A percentile compares a stretch with the other conserved stretches of the same genome.
Conservation (phyloP, 2,329 filamentous ascomycete genomes). For the Paecilomyces fulvus region DNA sequence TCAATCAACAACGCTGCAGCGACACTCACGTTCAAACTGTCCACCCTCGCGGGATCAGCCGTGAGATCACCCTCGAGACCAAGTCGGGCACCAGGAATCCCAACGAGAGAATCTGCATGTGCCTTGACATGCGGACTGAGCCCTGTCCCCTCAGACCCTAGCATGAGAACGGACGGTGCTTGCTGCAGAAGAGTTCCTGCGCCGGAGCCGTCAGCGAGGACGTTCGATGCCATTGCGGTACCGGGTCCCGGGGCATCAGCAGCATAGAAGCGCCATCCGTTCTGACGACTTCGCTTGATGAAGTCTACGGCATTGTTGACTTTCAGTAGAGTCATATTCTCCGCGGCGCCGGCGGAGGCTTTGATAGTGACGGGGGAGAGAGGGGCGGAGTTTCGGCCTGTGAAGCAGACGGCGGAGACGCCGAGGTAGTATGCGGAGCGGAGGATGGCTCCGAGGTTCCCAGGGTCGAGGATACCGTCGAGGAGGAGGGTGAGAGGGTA, state of each 20-base stretch:
- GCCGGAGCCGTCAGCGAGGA: background rate
- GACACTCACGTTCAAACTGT: constrained; percentile 90
- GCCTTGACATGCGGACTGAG: constrained; percentile 56
- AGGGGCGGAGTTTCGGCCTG: constrained; percentile 62
- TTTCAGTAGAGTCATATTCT: constrained; percentile 66
- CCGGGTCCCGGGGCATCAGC: constrained; percentile 46
- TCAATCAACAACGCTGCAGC: constrained; percentile 64
- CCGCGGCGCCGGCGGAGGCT: constrained; percentile 78
- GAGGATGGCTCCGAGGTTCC: constrained; percentile 83
- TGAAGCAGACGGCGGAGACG: constrained; percentile 71
- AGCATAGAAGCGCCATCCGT: constrained; percentile 78
- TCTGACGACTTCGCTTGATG: constrained; percentile 55
- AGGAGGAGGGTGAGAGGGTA: constrained; percentile 38
- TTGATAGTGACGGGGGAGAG: constrained; percentile 74
- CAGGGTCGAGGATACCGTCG: constrained; percentile 60
- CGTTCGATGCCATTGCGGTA: constrained; percentile 5
- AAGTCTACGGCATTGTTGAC: constrained; percentile 62
- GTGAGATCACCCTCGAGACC: constrained; percentile 28
- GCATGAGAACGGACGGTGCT: constrained; percentile 66
- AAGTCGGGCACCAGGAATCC: constrained; percentile 51
- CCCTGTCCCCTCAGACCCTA: constrained; percentile 75
- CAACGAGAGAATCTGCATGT: constrained; percentile 54
- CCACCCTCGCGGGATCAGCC: constrained; percentile 50
- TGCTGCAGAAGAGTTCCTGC: constrained; percentile 36
- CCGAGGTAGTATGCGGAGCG: constrained; percentile 88